These are phyloP conservation scores for Suillus ampliporus DNA, from an alignment of 768 basidiomycete species.

Conservation along the genomic window DNA sequence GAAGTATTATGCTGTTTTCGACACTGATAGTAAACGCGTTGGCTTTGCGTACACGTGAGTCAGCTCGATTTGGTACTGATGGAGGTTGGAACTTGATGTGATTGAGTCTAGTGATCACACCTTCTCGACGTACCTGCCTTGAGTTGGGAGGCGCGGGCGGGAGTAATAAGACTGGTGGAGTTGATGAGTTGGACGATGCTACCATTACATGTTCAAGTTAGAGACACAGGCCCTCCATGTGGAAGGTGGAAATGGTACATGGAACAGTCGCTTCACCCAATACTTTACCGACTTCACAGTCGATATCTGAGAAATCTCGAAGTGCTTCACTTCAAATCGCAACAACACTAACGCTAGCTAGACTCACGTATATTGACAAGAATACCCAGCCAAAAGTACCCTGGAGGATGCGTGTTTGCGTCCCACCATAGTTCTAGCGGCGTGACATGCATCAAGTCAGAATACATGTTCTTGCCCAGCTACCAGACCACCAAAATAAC, in stretches of 20 bases:
- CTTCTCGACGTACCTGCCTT: not conserved
- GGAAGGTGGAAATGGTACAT: too few species aligned
- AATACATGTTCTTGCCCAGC: conserved; percentile 70
- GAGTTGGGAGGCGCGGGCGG: too few species aligned
- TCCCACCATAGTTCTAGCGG: not conserved
- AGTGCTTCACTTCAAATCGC: too few species aligned
- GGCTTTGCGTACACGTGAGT: conserved; percentile 11
- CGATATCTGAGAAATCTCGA: too few species aligned
- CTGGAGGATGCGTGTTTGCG: not conserved
- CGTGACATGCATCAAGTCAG: conserved; percentile 32
- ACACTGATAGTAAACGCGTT: not conserved
- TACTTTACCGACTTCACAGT: too few species aligned
- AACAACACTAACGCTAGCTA: too few species aligned
- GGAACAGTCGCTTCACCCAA: too few species aligned
- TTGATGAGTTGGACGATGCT: not conserved
- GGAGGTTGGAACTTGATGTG: not conserved
- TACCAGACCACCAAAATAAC: conserved; percentile 89
- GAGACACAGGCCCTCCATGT: too few species aligned
- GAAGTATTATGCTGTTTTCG: conserved; percentile 20
- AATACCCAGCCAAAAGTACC: conserved; percentile 1
- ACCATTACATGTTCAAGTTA: too few species aligned
- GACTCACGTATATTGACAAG: not conserved
- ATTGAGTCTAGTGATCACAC: not conserved
- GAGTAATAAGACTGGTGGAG: not conserved
- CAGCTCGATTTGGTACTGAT: not conserved